These are phyloP conservation scores for Lyophyllum shimeji DNA, from an alignment of 768 basidiomycete species.

Conservation along the genomic window DNA sequence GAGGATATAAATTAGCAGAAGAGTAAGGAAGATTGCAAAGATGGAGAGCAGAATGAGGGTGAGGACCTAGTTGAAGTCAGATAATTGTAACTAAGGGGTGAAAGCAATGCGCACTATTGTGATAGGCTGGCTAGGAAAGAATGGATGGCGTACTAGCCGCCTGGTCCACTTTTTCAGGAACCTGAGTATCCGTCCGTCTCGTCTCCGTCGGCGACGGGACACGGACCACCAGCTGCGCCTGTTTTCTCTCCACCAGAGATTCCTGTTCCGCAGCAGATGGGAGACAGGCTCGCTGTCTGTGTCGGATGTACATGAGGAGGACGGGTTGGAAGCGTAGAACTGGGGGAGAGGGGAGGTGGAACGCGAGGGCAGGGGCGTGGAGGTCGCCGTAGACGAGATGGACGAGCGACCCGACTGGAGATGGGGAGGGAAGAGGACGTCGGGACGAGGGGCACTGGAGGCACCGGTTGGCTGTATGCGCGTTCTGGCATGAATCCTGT, in stretches of 20 bases:
- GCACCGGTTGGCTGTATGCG: constrained; percentile 16
- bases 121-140: constrained; percentile 78
- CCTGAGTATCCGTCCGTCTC: constrained; percentile 47
- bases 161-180: constrained; percentile 54
- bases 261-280: constrained; percentile 40
- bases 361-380: constrained; percentile 64
- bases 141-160: constrained; percentile 63
- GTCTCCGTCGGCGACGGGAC: constrained; percentile 51
- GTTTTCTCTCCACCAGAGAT: constrained; percentile 43
- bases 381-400: constrained; percentile 38
- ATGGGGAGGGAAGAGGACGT: constrained; percentile 33
- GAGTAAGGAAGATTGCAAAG: constrained; percentile 81
- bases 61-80: constrained; percentile 47
- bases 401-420: constrained; percentile 39
- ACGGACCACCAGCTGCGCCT: constrained; percentile 59
- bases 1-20: constrained; percentile 86
- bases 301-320: constrained; percentile 59
- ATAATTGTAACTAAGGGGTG: neutral
- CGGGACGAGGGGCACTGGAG: constrained; percentile 21
- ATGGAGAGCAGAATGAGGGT: constrained; percentile 74
- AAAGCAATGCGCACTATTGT: constrained; percentile 64
- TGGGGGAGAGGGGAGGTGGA: constrained; percentile 58
- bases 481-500: constrained; percentile 24
- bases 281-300: constrained; percentile 60
- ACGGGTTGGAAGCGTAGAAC: constrained; percentile 45